Percentiles rank a stretch among this genome's conserved stretches.
Evolutionary conservation across 176 grass and related monocot species (phyloP).

Genomic region (Cenchrus fungigraminus): DNA sequence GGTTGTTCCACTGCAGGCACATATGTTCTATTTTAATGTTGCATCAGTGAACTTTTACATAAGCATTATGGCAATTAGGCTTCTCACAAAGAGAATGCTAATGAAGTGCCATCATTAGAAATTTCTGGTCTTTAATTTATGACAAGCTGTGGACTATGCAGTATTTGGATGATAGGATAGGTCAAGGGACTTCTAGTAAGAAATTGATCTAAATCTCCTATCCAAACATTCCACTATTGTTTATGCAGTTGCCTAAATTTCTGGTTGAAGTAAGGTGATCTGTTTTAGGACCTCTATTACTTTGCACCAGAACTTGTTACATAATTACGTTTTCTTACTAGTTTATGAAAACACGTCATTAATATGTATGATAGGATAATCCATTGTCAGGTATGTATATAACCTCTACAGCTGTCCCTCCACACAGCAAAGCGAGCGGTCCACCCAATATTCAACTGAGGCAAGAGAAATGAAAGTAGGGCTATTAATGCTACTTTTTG

Average conservation of each 20-base stretch:
- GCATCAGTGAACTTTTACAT: slow-evolving; percentile 9
- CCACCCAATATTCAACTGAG: not conserved
- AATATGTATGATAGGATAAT: not conserved
- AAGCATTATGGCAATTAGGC: not conserved
- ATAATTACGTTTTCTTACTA: not conserved
- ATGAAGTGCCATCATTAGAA: not conserved
- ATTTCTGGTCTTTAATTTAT: slow-evolving; percentile 24
- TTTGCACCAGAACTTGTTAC: not conserved
- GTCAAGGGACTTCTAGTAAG: not conserved
- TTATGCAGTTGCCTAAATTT: not conserved
- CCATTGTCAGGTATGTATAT: not conserved
- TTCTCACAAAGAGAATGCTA: not conserved
- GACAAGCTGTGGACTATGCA: not conserved
- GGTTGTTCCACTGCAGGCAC: not conserved
- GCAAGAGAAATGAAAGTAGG: not conserved
- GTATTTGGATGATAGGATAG: not conserved
- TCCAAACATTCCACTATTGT: not conserved
- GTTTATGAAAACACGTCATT: not conserved
- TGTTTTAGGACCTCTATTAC: not conserved
- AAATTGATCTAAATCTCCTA: not conserved
- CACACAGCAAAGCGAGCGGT: not conserved
- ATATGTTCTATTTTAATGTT: not conserved
- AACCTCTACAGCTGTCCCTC: not conserved
- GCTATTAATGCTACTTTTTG: not conserved
- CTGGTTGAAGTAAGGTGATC: not conserved